Percentiles rank a stretch among this genome's conserved stretches.
These are phyloP conservation scores for Phialocephala subalpina DNA, from an alignment of 2,329 filamentous ascomycete genomes.

Conservation along the genomic window DNA sequence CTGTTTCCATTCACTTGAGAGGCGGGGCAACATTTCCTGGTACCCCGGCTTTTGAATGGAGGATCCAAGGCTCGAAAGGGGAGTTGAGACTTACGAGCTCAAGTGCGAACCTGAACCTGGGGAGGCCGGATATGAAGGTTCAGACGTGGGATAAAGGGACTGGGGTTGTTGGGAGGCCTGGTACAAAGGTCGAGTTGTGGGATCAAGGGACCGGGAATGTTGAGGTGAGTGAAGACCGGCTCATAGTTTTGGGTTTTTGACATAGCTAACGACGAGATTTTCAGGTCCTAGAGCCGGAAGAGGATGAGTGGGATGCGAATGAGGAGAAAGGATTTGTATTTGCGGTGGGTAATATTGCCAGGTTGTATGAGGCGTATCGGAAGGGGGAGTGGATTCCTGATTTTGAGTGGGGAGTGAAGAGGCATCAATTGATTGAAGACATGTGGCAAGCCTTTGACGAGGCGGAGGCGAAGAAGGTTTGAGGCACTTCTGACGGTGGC, in stretches of 20 bases:
- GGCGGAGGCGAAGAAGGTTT: background rate
- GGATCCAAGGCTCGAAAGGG: constrained; percentile 59
- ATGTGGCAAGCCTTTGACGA: constrained; percentile 32
- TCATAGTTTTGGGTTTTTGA: too few relatives aligned
- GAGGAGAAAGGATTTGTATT: constrained; percentile 56
- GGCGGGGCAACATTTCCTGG: constrained; percentile 58
- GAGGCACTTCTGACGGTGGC: background rate
- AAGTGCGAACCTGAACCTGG: too few relatives aligned
- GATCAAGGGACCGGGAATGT: constrained; percentile 52
- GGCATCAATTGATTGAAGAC: constrained; percentile 57
- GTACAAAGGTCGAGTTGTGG: constrained; percentile 57
- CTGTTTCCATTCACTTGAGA: constrained; percentile 51
- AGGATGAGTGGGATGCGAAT: constrained; percentile 54
- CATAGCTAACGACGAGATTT: too few relatives aligned
- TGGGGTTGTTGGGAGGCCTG: constrained; percentile 48
- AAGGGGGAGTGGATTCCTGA: constrained; percentile 48
- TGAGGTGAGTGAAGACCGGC: constrained; percentile 43
- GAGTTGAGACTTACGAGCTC: constrained; percentile 56
- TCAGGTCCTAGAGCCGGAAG: constrained; percentile 54
- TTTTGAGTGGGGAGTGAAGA: constrained; percentile 51
- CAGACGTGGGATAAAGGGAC: constrained; percentile 59
- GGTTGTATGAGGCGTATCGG: constrained; percentile 64
- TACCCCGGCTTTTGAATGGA: constrained; percentile 56
- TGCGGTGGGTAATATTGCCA: constrained; percentile 57
- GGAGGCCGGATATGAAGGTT: constrained; percentile 50